Conservation (phyloP, 306 rosid genomes). For the Quercus variabilis region DNA sequence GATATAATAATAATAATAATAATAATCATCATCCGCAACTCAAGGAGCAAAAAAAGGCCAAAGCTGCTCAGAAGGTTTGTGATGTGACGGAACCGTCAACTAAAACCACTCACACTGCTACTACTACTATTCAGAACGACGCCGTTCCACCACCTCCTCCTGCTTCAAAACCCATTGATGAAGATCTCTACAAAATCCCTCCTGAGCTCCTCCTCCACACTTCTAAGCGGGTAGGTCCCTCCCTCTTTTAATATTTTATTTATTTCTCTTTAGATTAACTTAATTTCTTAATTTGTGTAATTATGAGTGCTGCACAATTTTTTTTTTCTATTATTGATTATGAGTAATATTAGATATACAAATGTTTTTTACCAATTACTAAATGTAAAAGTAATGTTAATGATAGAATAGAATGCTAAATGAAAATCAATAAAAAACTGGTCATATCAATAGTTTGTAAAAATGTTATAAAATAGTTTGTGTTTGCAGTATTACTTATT, state of each 20-base stretch:
- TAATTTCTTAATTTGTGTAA: too few relatives aligned
- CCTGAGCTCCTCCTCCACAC: conserved; percentile 72
- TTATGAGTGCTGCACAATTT: too few relatives aligned
- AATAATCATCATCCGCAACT: neutral
- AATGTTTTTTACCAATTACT: too few relatives aligned
- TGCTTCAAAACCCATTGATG: conserved; percentile 68
- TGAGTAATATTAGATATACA: too few relatives aligned
- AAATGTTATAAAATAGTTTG: too few relatives aligned
- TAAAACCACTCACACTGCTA: conserved; percentile 11
- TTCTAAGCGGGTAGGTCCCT: conserved; percentile 44
- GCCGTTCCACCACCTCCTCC: conserved; percentile 28
- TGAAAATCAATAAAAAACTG: too few relatives aligned
- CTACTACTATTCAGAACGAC: conserved; percentile 3
- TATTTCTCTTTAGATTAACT: neutral
- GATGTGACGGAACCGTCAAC: conserved; percentile 55
- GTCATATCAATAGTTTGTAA: too few relatives aligned
- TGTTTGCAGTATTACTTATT: accelerated
- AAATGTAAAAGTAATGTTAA: too few relatives aligned
- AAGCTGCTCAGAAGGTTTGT: conserved; percentile 33
- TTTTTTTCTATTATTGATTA: too few relatives aligned
- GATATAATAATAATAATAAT: neutral
- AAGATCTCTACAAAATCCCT: conserved; percentile 91
- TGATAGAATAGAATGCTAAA: accelerated
- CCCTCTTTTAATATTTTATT: neutral
- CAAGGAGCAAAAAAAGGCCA: conserved; percentile 42